Conservation (phyloP, 176 grass and related monocot genomes). For the Poa annua region DNA sequence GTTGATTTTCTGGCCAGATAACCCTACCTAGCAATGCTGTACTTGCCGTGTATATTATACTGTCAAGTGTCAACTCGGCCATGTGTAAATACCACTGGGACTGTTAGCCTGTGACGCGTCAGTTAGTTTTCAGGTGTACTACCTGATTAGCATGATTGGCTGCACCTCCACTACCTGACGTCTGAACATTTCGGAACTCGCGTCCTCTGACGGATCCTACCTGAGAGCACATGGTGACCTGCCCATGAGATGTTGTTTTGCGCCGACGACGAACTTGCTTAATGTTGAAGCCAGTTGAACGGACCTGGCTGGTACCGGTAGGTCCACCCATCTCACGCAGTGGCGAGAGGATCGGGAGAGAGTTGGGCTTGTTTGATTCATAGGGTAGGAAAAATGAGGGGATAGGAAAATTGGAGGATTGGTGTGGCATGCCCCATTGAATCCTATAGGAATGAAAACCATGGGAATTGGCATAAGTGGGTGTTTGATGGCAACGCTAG, state of each 20-base stretch:
- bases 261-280: background rate
- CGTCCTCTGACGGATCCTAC: background rate
- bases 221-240: slow-evolving; percentile 7
- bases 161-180: background rate
- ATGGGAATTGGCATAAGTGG: too few species aligned
- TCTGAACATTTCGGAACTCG: background rate
- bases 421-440: too few species aligned
- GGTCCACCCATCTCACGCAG: slow-evolving; percentile 34
- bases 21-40: background rate
- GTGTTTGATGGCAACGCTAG: too few species aligned
- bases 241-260: background rate
- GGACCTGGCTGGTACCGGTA: background rate
- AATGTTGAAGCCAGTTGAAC: background rate
- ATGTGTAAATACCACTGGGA: background rate
- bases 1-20: background rate
- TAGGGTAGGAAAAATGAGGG: too few species aligned
- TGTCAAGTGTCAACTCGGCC: background rate
- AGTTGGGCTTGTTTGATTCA: too few species aligned
- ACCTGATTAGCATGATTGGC: background rate
- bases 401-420: too few species aligned
- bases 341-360: background rate
- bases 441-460: too few species aligned
- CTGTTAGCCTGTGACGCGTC: background rate
- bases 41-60: background rate
- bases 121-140: slow-evolving; percentile 5